A percentile compares a stretch with the other conserved stretches of the same genome.
phyloP scores from a whole-genome alignment of 441 rosid genomes.

The Brassica hybrid region DNA sequence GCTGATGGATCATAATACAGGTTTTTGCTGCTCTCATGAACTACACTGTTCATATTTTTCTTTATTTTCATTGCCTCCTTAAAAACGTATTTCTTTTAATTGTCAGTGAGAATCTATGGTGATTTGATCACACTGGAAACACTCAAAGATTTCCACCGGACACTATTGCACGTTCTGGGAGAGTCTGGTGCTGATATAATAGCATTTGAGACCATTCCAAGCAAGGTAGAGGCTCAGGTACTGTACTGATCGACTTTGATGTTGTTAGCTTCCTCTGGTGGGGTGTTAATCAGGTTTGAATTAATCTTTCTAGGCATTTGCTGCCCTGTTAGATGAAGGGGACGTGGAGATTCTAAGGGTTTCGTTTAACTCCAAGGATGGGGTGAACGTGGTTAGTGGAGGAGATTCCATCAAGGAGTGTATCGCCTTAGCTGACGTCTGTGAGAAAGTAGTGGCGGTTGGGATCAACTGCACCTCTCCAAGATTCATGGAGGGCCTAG shows the following conservation, averaged over 20 bases:
- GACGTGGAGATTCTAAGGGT: constrained; percentile 74
- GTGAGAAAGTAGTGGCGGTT: constrained; percentile 72
- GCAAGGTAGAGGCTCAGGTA: constrained; percentile 95
- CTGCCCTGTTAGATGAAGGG: constrained; percentile 78
- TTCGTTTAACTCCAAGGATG: constrained; percentile 86
- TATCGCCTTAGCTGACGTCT: constrained; percentile 67
- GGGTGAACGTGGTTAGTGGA: constrained; percentile 78
- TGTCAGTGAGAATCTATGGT: constrained; percentile 71
- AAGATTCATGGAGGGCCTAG: constrained; percentile 70
- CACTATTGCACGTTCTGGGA: constrained; percentile 70
- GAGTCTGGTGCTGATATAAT: constrained; percentile 77
- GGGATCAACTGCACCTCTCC: constrained; percentile 97
- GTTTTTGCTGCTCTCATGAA: constrained; percentile 39
- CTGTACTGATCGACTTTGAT: constrained; percentile 41
- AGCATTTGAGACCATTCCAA: constrained; percentile 95
- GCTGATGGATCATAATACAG: constrained; percentile 98
- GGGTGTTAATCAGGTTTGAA: background rate
- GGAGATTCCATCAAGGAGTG: constrained; percentile 81
- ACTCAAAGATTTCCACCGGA: constrained; percentile 81
- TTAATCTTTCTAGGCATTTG: constrained; percentile 54
- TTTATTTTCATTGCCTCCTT: background rate
- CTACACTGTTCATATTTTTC: background rate
- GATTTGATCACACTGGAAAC: constrained; percentile 59
- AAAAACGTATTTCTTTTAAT: too few species aligned
- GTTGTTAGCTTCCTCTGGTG: background rate